These are phyloP conservation scores for Allium sativum DNA, from an alignment of 106 monocot species.

Conservation along the genomic window DNA sequence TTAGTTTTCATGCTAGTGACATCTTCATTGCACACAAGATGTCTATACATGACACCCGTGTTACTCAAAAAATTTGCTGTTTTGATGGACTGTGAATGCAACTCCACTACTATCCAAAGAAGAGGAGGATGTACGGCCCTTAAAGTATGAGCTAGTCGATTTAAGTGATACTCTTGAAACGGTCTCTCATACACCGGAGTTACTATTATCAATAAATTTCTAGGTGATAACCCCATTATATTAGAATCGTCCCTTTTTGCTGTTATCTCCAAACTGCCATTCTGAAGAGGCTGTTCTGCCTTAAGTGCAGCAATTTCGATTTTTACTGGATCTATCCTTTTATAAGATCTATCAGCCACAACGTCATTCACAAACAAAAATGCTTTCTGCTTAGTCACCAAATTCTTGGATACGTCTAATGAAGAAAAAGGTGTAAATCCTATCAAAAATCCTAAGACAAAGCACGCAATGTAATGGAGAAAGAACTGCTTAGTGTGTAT, in stretches of 20 bases:
- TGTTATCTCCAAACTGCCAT: slow-evolving; percentile 5
- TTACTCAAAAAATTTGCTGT: slow-evolving; percentile 49
- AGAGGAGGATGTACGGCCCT: slow-evolving; percentile 49
- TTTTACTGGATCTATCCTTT: neutral
- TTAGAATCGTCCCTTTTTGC: slow-evolving; percentile 10
- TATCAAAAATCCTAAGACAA: slow-evolving; percentile 42
- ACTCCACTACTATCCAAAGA: slow-evolving; percentile 74
- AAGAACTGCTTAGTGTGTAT: slow-evolving; percentile 19
- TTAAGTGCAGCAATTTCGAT: neutral
- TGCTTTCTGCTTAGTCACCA: slow-evolving; percentile 14
- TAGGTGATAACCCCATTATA: slow-evolving; percentile 6
- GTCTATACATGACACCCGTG: slow-evolving; percentile 65
- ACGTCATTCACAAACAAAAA: slow-evolving; percentile 32
- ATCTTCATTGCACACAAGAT: slow-evolving; percentile 55
- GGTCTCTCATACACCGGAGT: slow-evolving; percentile 53
- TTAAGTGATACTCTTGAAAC: slow-evolving; percentile 59
- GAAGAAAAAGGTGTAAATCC: slow-evolving; percentile 43
- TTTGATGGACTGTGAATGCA: slow-evolving; percentile 43
- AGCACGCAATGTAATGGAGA: slow-evolving; percentile 32
- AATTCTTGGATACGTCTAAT: slow-evolving; percentile 32
- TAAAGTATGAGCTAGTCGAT: slow-evolving; percentile 49
- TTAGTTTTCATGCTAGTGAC: slow-evolving; percentile 23
- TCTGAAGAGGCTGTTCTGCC: slow-evolving; percentile 3
- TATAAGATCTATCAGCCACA: slow-evolving; percentile 4
- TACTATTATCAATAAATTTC: slow-evolving; percentile 58